phyloP scores from a whole-genome alignment of 768 basidiomycete genomes.

The Grammothele lineata region DNA sequence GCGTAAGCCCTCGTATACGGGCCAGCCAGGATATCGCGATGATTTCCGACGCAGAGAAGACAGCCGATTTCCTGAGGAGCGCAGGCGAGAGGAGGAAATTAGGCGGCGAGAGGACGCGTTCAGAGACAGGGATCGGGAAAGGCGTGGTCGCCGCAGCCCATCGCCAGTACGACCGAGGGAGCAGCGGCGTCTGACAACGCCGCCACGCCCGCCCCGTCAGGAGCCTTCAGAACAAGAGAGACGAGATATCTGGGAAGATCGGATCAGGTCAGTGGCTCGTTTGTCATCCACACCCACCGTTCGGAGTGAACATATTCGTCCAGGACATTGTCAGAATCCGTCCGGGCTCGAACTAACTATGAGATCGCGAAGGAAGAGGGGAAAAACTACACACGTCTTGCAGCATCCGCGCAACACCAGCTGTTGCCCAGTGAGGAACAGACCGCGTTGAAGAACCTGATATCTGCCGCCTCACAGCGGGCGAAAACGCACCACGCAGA shows the following conservation, averaged over 20 bases:
- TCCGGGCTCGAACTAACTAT: conserved; percentile 32
- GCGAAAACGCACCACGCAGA: no score
- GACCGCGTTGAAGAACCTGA: conserved; percentile 21
- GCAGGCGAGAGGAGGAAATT: conserved; percentile 1
- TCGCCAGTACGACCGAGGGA: background rate
- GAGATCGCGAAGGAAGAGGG: no score
- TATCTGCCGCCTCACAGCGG: no score
- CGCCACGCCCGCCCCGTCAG: conserved; percentile 1
- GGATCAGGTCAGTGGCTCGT: conserved; percentile 34
- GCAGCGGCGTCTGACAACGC: no score
- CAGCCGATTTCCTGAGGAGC: no score
- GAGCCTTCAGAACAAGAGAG: conserved; percentile 33
- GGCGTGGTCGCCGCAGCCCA: background rate
- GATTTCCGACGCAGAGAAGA: no score
- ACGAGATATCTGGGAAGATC: conserved; percentile 34
- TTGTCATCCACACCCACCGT: background rate
- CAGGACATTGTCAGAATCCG: conserved; percentile 23
- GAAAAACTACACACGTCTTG: no score
- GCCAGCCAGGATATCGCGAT: background rate
- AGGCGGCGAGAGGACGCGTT: conserved; percentile 1
- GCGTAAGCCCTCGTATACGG: background rate
- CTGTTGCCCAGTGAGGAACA: no score
- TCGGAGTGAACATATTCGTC: background rate
- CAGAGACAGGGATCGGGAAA: conserved; percentile 7
- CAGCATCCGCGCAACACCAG: no score